Percentiles rank a stretch among this genome's conserved stretches.
These are phyloP conservation scores for Penicillium nucicola DNA, from an alignment of 495 filamentous ascomycete species.

Conservation along the genomic window DNA sequence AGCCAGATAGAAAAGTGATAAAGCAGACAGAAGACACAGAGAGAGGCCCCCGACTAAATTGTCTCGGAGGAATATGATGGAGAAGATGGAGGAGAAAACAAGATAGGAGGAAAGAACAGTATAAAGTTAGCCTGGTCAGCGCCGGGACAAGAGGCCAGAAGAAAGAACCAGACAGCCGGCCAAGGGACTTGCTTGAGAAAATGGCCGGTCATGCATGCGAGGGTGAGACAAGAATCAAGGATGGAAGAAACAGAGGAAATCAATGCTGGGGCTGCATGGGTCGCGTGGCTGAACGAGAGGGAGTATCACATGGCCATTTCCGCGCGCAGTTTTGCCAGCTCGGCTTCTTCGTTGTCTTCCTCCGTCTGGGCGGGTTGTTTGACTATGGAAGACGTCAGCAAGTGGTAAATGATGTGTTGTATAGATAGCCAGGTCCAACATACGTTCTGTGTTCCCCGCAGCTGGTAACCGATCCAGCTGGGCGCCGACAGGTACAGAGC, in stretches of 20 bases:
- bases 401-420: not conserved
- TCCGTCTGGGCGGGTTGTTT: slow-evolving; percentile 47
- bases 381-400: slow-evolving; percentile 10
- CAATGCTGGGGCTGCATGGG: slow-evolving; percentile 1
- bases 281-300: not conserved
- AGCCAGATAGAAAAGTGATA: slow-evolving; percentile 7
- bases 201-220: slow-evolving; percentile 6
- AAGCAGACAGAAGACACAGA: slow-evolving; percentile 1
- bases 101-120: not conserved
- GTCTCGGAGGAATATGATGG: not conserved
- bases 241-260: not conserved
- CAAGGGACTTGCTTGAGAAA: slow-evolving; percentile 2
- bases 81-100: slow-evolving; percentile 1
- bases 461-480: slow-evolving; percentile 70
- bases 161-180: not conserved
- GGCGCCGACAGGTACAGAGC: slow-evolving; percentile 68
- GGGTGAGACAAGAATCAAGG: not conserved
- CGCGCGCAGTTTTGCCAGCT: slow-evolving; percentile 87
- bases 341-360: slow-evolving; percentile 92
- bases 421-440: slow-evolving; percentile 25
- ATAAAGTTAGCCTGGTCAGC: not conserved
- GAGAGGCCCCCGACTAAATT: not conserved
- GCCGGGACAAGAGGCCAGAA: not conserved
- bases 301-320: slow-evolving; percentile 83
- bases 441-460: slow-evolving; percentile 70